Conservation (phyloP, 1,284 basidiomycete genomes). For the Pisolithus thermaeus region DNA sequence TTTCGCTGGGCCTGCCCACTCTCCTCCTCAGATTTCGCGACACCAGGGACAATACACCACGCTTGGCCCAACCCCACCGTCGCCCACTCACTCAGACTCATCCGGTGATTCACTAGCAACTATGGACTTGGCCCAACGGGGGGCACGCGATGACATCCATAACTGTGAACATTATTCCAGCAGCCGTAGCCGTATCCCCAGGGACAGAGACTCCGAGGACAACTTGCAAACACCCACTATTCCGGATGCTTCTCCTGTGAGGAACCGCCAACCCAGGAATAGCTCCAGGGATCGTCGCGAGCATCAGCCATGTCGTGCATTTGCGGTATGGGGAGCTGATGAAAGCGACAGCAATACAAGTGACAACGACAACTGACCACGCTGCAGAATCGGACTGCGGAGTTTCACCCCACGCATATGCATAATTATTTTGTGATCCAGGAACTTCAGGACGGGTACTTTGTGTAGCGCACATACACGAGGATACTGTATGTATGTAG, state of each 20-base stretch:
- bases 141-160: conserved; percentile 50
- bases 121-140: conserved; percentile 33
- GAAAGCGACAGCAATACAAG: conserved; percentile 82
- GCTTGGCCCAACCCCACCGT: conserved; percentile 31
- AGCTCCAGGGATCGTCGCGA: conserved; percentile 32
- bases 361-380: conserved; percentile 47
- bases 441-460: too few relatives aligned
- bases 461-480: too few relatives aligned
- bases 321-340: conserved; percentile 81
- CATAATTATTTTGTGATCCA: not conserved
- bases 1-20: conserved; percentile 61
- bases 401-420: not conserved
- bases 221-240: conserved; percentile 56
- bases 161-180: conserved; percentile 38
- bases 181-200: conserved; percentile 49
- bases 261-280: conserved; percentile 34
- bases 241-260: conserved; percentile 31
- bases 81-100: conserved; percentile 34
- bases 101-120: conserved; percentile 27
- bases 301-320: conserved; percentile 51
- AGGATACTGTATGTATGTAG: conserved; percentile 4
- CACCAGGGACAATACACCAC: conserved; percentile 7
- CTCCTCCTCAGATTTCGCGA: conserved; percentile 37
- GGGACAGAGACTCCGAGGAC: conserved; percentile 48
- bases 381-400: not conserved